Evolutionary conservation across 192 early-diverging fungal species (phyloP).

Genomic region (Jimgerdemannia flammicorona): DNA sequence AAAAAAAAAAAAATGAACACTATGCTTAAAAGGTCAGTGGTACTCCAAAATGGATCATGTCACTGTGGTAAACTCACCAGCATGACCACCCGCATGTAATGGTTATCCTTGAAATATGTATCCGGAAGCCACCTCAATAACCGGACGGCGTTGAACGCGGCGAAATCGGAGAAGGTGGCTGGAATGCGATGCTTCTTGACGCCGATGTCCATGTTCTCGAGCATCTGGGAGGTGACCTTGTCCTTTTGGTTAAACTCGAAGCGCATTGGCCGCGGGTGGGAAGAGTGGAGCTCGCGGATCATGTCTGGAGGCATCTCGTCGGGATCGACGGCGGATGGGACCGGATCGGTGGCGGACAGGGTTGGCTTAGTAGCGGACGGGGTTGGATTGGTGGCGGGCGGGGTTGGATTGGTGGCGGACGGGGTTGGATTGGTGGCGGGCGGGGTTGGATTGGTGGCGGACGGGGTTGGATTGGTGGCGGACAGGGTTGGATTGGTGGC

Average conservation of each 20-base stretch:
- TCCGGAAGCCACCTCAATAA: constrained; percentile 59
- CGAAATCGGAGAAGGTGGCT: constrained; percentile 44
- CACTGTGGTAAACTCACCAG: constrained; percentile 64
- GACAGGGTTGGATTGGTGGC: too few species aligned
- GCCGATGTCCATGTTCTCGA: constrained; percentile 62
- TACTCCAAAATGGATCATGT: background rate
- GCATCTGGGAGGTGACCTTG: constrained; percentile 45
- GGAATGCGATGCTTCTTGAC: constrained; percentile 61
- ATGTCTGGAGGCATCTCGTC: constrained; percentile 21
- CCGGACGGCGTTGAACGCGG: constrained; percentile 64
- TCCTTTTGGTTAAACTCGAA: constrained; percentile 54
- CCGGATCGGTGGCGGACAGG: too few species aligned
- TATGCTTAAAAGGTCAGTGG: background rate
- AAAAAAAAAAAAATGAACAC: background rate
- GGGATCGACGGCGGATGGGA: too few species aligned
- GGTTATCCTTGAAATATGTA: constrained; percentile 69
- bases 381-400: too few species aligned
- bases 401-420: too few species aligned
- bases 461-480: too few species aligned
- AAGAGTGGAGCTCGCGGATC: constrained; percentile 19
- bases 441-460: too few species aligned
- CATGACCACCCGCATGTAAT: constrained; percentile 78
- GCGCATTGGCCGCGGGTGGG: constrained; percentile 53
- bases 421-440: too few species aligned
- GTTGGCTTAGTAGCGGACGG: too few species aligned